A percentile compares a stretch with the other conserved stretches of the same genome.
phyloP scores from a whole-genome alignment of 768 basidiomycete genomes.

The Kwoniella heveanensis region DNA sequence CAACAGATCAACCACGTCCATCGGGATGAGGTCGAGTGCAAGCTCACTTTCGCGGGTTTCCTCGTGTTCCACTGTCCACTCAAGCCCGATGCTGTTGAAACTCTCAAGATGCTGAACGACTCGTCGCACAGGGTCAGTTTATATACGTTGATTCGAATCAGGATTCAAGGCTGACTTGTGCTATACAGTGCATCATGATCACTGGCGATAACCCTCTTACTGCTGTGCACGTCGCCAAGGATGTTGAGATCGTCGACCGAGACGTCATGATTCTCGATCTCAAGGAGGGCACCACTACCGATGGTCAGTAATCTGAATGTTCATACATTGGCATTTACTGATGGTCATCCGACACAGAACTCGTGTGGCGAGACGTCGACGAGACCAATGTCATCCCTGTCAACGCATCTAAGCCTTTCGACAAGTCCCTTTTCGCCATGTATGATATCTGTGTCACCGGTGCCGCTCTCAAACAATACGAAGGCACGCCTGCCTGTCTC shows the following conservation, averaged over 20 bases:
- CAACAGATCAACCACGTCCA: constrained; percentile 93
- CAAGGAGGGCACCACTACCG: constrained; percentile 72
- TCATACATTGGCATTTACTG: neutral
- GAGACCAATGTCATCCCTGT: constrained; percentile 86
- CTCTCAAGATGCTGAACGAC: constrained; percentile 90
- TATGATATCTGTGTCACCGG: constrained; percentile 98
- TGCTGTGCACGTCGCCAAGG: constrained; percentile 89
- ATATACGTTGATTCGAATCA: neutral
- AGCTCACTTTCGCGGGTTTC: constrained; percentile 87
- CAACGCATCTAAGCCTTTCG: constrained; percentile 75
- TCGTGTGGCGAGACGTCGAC: constrained; percentile 92
- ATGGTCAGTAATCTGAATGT: constrained; percentile 62
- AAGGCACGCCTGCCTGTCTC: constrained; percentile 67
- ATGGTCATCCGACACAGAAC: constrained; percentile 60
- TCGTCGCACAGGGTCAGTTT: constrained; percentile 87
- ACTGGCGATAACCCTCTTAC: constrained; percentile 98
- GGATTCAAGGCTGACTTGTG: constrained; percentile 1
- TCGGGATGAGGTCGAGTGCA: constrained; percentile 76
- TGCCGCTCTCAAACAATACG: constrained; percentile 85
- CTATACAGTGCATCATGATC: constrained; percentile 89
- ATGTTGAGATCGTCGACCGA: constrained; percentile 96
- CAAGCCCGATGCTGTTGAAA: constrained; percentile 85
- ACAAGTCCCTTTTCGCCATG: constrained; percentile 71
- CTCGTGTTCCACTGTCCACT: constrained; percentile 98
- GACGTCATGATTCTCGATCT: constrained; percentile 90